These are phyloP conservation scores for Yamadazyma dushanensis DNA, from an alignment of 1,139 yeast genomes.

Conservation along the genomic window DNA sequence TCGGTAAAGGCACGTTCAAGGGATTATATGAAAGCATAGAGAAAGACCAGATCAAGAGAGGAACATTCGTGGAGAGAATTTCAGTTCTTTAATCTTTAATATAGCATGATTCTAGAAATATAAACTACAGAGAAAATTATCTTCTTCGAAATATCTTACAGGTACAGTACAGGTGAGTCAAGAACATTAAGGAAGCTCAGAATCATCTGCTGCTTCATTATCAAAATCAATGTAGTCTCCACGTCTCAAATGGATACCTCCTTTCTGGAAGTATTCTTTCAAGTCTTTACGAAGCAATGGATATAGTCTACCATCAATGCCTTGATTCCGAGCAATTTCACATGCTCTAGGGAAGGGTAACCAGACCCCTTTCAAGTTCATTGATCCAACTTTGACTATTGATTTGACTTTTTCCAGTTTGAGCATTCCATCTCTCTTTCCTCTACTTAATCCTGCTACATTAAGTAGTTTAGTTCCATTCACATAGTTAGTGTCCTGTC, in stretches of 20 bases:
- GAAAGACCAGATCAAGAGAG: conserved; percentile 54
- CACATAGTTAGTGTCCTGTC: conserved; percentile 52
- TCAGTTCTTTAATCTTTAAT: neutral
- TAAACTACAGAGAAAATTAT: too few relatives aligned
- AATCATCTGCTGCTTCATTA: too few relatives aligned
- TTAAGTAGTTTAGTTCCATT: conserved; percentile 70
- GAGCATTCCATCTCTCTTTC: conserved; percentile 88
- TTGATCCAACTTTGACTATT: conserved; percentile 53
- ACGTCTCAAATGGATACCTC: conserved; percentile 27
- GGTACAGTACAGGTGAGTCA: too few relatives aligned
- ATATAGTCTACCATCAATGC: conserved; percentile 36
- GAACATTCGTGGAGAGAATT: conserved; percentile 34
- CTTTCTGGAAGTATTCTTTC: conserved; percentile 28
- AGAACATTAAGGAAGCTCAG: too few relatives aligned
- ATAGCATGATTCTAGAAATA: conserved; percentile 2
- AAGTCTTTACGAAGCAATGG: conserved; percentile 51
- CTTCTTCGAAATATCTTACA: too few relatives aligned
- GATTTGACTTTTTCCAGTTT: conserved; percentile 45
- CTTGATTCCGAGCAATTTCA: conserved; percentile 53
- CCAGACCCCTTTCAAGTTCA: conserved; percentile 60
- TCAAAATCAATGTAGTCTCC: conserved; percentile 11
- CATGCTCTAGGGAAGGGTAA: conserved; percentile 54
- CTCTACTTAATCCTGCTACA: conserved; percentile 94
- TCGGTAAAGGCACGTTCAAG: conserved; percentile 85
- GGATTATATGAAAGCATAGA: conserved; percentile 80